Evolutionary conservation across 345 rosid genomes (phyloP).

Genomic region (Limnanthes douglasii): DNA sequence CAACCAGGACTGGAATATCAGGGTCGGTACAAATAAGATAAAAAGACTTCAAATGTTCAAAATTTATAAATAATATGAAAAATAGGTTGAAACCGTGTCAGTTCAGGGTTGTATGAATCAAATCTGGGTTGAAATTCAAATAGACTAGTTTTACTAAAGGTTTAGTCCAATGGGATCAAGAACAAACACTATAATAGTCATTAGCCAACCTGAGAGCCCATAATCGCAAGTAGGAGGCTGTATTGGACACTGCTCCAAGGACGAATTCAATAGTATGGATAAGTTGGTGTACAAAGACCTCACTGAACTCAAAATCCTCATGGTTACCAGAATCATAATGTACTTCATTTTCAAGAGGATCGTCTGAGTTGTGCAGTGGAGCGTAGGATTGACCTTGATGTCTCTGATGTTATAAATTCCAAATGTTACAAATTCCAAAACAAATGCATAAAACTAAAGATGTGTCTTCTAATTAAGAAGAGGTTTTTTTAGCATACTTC

Average conservation of each 20-base stretch:
- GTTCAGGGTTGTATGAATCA: background rate
- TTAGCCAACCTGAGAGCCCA: conserved; percentile 55
- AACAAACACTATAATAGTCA: too few relatives aligned
- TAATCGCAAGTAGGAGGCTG: conserved; percentile 49
- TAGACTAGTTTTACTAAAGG: background rate
- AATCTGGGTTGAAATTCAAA: background rate
- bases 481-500: conserved; percentile 28
- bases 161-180: too few relatives aligned
- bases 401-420: conserved; percentile 26
- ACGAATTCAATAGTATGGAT: conserved; percentile 60
- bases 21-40: too few relatives aligned
- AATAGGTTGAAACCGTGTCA: background rate
- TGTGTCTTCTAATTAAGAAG: too few relatives aligned
- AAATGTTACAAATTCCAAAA: too few relatives aligned
- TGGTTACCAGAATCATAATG: conserved; percentile 21
- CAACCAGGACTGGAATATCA: too few relatives aligned
- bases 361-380: conserved; percentile 20
- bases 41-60: too few relatives aligned
- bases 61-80: too few relatives aligned
- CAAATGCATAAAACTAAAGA: too few relatives aligned
- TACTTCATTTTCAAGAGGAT: conserved; percentile 28
- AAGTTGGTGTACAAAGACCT: conserved; percentile 54
- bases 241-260: conserved; percentile 56
- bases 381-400: conserved; percentile 37
- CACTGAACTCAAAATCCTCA: conserved; percentile 56